A percentile compares a stretch with the other conserved stretches of the same genome.
These are phyloP conservation scores for Melanopsichium pennsylvanicum DNA, from an alignment of 1,284 basidiomycete species.

Conservation along the genomic window DNA sequence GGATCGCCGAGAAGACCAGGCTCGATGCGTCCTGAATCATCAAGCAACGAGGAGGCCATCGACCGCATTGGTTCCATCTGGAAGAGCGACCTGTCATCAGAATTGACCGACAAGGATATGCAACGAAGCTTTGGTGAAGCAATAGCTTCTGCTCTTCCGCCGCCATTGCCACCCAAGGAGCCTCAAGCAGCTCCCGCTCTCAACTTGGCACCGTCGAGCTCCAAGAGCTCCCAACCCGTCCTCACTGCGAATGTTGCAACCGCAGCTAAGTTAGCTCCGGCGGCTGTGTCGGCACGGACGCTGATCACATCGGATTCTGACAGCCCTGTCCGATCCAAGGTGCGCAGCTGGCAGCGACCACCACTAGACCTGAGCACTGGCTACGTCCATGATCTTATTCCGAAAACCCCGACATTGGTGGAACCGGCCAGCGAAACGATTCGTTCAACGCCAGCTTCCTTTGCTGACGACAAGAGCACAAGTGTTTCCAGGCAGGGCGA, in stretches of 20 bases:
- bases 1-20: slow-evolving; percentile 16
- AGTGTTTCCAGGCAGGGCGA: slow-evolving; percentile 2
- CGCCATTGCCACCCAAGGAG: slow-evolving; percentile 53
- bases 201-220: not conserved
- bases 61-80: slow-evolving; percentile 46
- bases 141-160: slow-evolving; percentile 25
- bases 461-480: slow-evolving; percentile 27
- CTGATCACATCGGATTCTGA: not conserved
- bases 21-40: slow-evolving; percentile 18
- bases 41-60: slow-evolving; percentile 39
- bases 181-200: not conserved
- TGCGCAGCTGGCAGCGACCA: slow-evolving; percentile 39
- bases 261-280: not conserved
- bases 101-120: slow-evolving; percentile 26
- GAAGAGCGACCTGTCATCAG: slow-evolving; percentile 52
- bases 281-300: not conserved
- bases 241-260: not conserved
- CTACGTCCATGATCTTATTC: slow-evolving; percentile 28
- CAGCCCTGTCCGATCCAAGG: slow-evolving; percentile 27
- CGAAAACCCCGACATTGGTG: slow-evolving; percentile 33
- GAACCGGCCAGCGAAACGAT: slow-evolving; percentile 11
- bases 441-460: slow-evolving; percentile 34
- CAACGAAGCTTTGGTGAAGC: slow-evolving; percentile 41
- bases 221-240: not conserved
- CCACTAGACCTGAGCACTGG: slow-evolving; percentile 31